Base-by-base conservation (phyloP, 108 stramenopile genomes). In the Nitzschia sp. region DNA sequence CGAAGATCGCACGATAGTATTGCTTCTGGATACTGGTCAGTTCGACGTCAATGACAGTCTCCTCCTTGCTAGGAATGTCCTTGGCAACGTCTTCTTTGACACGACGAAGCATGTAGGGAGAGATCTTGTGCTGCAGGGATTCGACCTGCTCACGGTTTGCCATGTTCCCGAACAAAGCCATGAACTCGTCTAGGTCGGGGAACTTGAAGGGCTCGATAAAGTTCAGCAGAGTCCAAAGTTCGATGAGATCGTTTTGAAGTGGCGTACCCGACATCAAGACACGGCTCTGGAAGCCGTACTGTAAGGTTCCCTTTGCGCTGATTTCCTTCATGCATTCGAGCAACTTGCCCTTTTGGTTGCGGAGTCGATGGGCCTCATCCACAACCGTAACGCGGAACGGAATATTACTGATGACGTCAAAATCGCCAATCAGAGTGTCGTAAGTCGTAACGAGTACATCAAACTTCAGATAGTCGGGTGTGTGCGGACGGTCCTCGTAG, bases 11-110 rank as follows among this genome's bases (percentile, higher is more conserved):
- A 26, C 97, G 88, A 77, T 99, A 99, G 79, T 98, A 98, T 68
- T 96, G 96, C 77, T 98, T 98, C 73, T 99, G 99, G 74, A 97
- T 84, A 58, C 88, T 89, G 47, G 99, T 99, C 54, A 99, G 84
- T 76, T 99, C 99, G 13, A 99, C 98, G 82, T 98, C 97, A 70
- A 99, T 97, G 26, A 99, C 88, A 42, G 99, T 98, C 68, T 99
- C 99, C 64, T 97, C 96, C 79, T 98, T 99, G 30, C 90, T 93
- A 27, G 99, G 99, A 48, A 99, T 97, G 70, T 98, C 97, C 72
- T 95, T 98, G 19, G 98, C 98, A 23, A 99, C 99, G 83, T 99
- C 99, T 79, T 98, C 97, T 54, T 92, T 92, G 13, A 94, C 94
- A 31, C 99, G 90, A 9, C 99, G 90, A 28, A 99, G 92, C 96